Base-by-base conservation (phyloP, 345 rosid species). In the Bruguiera gymnorhiza region DNA sequence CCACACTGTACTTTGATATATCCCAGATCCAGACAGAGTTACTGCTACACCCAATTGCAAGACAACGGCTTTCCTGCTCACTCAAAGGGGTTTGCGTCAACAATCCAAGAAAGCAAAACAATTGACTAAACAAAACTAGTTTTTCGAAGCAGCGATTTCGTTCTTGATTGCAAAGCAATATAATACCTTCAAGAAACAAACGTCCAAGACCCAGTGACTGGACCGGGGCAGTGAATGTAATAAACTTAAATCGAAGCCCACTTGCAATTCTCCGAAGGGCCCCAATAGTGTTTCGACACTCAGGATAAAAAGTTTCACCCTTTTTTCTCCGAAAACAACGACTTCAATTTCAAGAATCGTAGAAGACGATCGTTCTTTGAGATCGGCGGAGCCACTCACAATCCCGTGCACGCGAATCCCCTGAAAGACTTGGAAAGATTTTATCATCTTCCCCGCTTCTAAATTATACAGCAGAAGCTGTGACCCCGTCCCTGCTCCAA, bases 331-430 rank as follows among this genome's bases (percentile, higher is more conserved):
- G 30, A 82, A 88, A 30, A 86, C 69, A 36, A 80, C 92, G 8
- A 95, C 63, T 19, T 74, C 74, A 73, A 75, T 88, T 68, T 50
- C 68, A 39, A 82, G 51, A 6, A 59, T 18, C 43, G 63, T 53
- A 60, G 71, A 71, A 26, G 61, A 55, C 19, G 70, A 74, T 62
- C 70, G 81, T 60, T 72, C 70, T 5, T 8, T 6, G 72, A 58
- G 39, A 72, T 53, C 59, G 48, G 57, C 20, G 46, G 61, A 60
- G 67, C 74, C 59, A 71, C 83, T 83, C 63, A 80, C 76, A 71
- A 91, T 82, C 21, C 97, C 99, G 64, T 92, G 99, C 52, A 95
- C 90, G 10, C 97, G 97, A 61, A 92, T 84, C 50, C 97, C 99
- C 21, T 85, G 79, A 65, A 90, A 90, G n/a, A 88, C 96, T 70